Conservation (phyloP, 2,329 filamentous ascomycete genomes). For the Penicillium glabrum region DNA sequence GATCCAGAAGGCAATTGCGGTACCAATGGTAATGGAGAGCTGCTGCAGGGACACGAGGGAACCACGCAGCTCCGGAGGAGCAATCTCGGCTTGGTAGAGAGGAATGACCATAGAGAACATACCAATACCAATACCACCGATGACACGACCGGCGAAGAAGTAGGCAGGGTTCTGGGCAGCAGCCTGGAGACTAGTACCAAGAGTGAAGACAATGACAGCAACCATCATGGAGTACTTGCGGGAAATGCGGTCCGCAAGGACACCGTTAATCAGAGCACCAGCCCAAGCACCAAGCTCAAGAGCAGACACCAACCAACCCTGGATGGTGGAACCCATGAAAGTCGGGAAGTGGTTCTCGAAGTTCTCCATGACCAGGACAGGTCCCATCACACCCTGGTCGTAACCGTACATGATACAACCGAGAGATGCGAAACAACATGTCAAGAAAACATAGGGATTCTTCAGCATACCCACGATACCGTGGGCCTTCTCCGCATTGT, state of each 20-base stretch:
- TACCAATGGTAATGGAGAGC: conserved; percentile 59
- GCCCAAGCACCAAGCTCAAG: conserved; percentile 38
- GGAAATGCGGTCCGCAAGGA: conserved; percentile 30
- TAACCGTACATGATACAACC: conserved; percentile 38
- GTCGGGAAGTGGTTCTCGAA: conserved; percentile 36
- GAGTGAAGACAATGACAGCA: conserved; percentile 35
- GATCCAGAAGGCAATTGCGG: conserved; percentile 57
- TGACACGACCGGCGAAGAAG: conserved; percentile 29
- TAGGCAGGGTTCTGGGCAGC: conserved; percentile 30
- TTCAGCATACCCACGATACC: conserved; percentile 41
- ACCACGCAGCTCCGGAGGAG: conserved; percentile 66
- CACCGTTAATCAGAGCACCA: conserved; percentile 32
- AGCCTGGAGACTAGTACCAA: conserved; percentile 28
- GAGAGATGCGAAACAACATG: conserved; percentile 36
- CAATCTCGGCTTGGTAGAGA: conserved; percentile 30
- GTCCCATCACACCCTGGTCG: conserved; percentile 37
- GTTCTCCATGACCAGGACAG: conserved; percentile 39
- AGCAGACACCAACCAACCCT: conserved; percentile 35
- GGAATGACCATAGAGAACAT: conserved; percentile 34
- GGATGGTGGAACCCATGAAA: conserved; percentile 30
- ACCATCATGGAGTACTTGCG: conserved; percentile 36
- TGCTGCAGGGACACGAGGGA: conserved; percentile 66
- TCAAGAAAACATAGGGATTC: conserved; percentile 44
- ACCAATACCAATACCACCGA: conserved; percentile 30
- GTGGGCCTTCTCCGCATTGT: conserved; percentile 40